Conservation (phyloP, 2,329 filamentous ascomycete genomes). For the Cordyceps javanica region DNA sequence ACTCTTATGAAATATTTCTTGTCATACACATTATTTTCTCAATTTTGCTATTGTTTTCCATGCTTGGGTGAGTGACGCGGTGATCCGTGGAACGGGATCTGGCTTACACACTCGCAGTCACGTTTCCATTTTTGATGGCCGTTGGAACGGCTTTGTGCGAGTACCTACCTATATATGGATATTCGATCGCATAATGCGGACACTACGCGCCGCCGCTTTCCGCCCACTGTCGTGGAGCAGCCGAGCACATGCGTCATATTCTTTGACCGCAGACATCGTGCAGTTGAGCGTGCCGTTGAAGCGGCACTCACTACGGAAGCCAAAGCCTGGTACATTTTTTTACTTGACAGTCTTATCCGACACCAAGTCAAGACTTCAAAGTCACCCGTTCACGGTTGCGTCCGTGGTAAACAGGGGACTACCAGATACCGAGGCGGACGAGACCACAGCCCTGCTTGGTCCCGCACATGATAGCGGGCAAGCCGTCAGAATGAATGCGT, state of each 20-base stretch:
- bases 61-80: constrained; percentile 34
- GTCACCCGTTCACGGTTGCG: constrained; percentile 44
- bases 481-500: not conserved
- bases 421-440: constrained; percentile 21
- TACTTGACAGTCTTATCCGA: constrained; percentile 38
- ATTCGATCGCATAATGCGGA: constrained; percentile 40
- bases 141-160: constrained; percentile 45
- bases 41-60: constrained; percentile 40
- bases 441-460: constrained; percentile 28
- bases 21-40: constrained; percentile 46
- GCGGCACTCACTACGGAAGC: constrained; percentile 25
- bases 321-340: constrained; percentile 36
- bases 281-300: constrained; percentile 31
- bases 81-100: too few relatives aligned
- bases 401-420: constrained; percentile 18
- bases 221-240: constrained; percentile 33
- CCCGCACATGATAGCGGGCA: not conserved
- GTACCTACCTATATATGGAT: constrained; percentile 43
- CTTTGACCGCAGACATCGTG: constrained; percentile 34
- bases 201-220: constrained; percentile 35
- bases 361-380: constrained; percentile 36
- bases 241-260: constrained; percentile 28
- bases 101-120: constrained; percentile 22
- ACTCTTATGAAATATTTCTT: constrained; percentile 47
- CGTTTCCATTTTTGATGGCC: constrained; percentile 43